A percentile compares a stretch with the other conserved stretches of the same genome.
Evolutionary conservation across 805 yeast genomes (phyloP).

Genomic region (Nakazawaea holstii): DNA sequence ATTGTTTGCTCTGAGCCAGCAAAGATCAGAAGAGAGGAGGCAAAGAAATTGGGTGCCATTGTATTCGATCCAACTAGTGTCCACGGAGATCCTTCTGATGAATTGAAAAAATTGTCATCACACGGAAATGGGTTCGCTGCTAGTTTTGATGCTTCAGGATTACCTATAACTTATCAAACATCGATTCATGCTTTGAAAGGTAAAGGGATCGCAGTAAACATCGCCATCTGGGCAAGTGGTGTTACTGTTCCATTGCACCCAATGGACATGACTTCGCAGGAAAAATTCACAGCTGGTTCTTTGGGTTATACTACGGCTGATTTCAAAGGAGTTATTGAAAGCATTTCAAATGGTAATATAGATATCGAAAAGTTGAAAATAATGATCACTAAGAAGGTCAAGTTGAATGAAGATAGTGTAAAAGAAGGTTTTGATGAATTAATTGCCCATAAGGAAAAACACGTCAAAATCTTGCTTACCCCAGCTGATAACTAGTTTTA

Average conservation of each 20-base stretch:
- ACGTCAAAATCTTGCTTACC: constrained; percentile 48
- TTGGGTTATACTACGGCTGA: constrained; percentile 56
- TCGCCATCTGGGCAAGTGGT: constrained; percentile 57
- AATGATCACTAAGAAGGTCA: constrained; percentile 50
- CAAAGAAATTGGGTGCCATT: constrained; percentile 42
- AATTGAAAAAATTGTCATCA: constrained; percentile 32
- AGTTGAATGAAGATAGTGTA: constrained; percentile 40
- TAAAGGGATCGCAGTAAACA: constrained; percentile 55
- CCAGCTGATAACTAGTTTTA: constrained; percentile 26
- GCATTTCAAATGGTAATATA: constrained; percentile 42
- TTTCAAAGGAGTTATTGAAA: constrained; percentile 49
- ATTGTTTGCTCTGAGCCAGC: constrained; percentile 63
- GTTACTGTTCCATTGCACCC: constrained; percentile 44
- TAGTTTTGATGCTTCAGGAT: constrained; percentile 51
- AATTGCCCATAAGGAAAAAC: constrained; percentile 45
- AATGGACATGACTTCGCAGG: constrained; percentile 50
- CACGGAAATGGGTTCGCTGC: constrained; percentile 41
- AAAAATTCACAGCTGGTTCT: constrained; percentile 53
- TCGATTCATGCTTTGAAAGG: constrained; percentile 44
- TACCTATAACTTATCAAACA: constrained; percentile 46
- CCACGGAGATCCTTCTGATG: constrained; percentile 30
- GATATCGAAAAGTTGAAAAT: constrained; percentile 35
- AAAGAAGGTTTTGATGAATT: constrained; percentile 49
- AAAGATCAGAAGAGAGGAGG: constrained; percentile 53
- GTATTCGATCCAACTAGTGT: constrained; percentile 43